A percentile compares a stretch with the other conserved stretches of the same genome.
Evolutionary conservation across 352 stramenopile species (phyloP).

Genomic region (Globisporangium ultimum): DNA sequence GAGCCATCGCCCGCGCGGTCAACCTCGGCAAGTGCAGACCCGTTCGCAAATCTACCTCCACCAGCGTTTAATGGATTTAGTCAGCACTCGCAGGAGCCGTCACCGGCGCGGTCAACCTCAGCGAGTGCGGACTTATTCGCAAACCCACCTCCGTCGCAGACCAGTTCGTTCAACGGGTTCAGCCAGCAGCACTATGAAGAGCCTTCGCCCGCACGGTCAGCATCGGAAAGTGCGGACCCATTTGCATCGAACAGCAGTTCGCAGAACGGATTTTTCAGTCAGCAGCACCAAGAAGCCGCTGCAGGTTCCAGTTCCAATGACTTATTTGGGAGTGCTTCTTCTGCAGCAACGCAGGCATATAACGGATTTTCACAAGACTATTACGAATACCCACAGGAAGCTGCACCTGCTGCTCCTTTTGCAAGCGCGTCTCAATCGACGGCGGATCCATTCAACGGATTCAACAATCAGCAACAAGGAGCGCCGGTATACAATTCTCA

Average conservation of each 20-base stretch:
- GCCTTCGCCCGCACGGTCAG: neutral
- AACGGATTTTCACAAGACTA: conserved; percentile 3
- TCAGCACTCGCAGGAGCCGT: conserved; percentile 1
- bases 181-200: conserved; percentile 5
- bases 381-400: neutral
- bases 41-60: neutral
- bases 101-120: neutral
- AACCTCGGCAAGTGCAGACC: neutral
- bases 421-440: neutral
- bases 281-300: neutral
- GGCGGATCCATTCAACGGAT: conserved; percentile 13
- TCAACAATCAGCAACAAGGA: conserved; percentile 8
- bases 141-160: neutral
- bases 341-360: neutral
- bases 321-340: neutral
- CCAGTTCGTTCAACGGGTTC: conserved; percentile 6
- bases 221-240: neutral
- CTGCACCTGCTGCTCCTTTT: neutral
- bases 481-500: neutral
- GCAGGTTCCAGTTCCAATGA: neutral
- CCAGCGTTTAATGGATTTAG: conserved; percentile 3
- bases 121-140: neutral
- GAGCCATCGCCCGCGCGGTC: no score
- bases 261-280: conserved; percentile 4
- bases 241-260: conserved; percentile 5